Evolutionary conservation across 179 eudicot species (phyloP), one percentile per base, ranked within the genome.

Genomic region (Silene vulgaris): DNA sequence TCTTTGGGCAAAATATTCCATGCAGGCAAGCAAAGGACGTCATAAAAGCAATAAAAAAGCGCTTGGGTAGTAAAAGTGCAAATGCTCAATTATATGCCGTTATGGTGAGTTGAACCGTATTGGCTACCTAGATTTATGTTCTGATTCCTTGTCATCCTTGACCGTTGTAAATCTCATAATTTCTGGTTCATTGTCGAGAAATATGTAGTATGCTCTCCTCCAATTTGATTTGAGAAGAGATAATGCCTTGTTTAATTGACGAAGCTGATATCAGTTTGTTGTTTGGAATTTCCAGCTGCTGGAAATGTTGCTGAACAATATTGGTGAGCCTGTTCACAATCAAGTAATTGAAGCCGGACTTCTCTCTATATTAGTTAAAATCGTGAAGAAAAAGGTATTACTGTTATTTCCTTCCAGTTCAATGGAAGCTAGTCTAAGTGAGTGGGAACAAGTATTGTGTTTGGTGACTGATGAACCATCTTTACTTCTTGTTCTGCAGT

Each of bases 241-340:
- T 2, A 50, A n/a, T 29, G 21, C 66, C 72, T 62, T 35, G 35
- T 45, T 71, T 43, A 19, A 74, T 63, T 40, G 65, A 21, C 59
- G 63, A 71, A 66, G 62, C 40, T 78, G 59, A 28, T 71, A 52
- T 52, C 67, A 40, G 59, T 77, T 48, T 69, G 3, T 56, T 73
- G 80, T 35, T 57, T 73, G 81, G 63, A 35, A 69, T 45, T 75
- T 85, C 73, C 87, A 93, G 98, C 78, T 94, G 78, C 78, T 94
- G 83, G 98, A 94, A 86, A 90, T 92, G 94, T 81, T 94, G 81
- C 89, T 92, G 90, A 92, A 92, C 79, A 94, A 94, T 80, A 86
- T 92, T 69, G 98, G 98, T 65, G 98, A 92, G 65, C 89, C 88
- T 68, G 90, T 91, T 70, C 97, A 94, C 80, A 89, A 78, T 88